These are phyloP conservation scores for Erucastrum elatum DNA, from an alignment of 345 rosid genomes.

Conservation along the genomic window DNA sequence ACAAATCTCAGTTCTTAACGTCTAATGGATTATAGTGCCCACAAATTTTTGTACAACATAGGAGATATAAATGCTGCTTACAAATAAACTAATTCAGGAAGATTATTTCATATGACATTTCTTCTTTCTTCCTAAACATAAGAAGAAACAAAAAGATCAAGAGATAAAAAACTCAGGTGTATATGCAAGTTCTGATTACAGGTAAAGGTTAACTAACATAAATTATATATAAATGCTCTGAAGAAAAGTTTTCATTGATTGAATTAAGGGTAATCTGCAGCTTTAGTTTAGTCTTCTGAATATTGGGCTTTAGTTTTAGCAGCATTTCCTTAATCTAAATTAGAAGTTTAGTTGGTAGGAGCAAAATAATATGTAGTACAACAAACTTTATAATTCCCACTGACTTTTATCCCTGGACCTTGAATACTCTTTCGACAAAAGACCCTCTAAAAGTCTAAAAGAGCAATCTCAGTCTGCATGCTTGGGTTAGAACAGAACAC, in stretches of 20 bases:
- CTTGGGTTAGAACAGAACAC: conserved; percentile 42
- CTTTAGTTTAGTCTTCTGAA: not conserved
- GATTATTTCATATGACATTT: not conserved
- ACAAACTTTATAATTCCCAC: not conserved
- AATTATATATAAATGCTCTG: not conserved
- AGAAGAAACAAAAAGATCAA: not conserved
- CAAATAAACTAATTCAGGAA: not conserved
- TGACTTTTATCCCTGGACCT: not conserved
- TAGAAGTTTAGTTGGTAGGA: not conserved
- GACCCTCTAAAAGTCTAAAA: conserved; percentile 34
- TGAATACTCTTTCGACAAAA: not conserved
- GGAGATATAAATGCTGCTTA: conserved; percentile 12
- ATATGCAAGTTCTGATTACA: not conserved
- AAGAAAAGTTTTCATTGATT: not conserved
- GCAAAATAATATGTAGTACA: not conserved
- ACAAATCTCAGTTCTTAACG: conserved; percentile 42
- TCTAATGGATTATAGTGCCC: conserved; percentile 24
- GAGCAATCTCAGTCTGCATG: conserved; percentile 60
- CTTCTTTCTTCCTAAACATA: conserved; percentile 2
- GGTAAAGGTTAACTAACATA: not conserved
- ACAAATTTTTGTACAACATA: conserved; percentile 22
- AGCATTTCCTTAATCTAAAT: not conserved
- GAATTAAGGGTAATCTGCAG: not conserved
- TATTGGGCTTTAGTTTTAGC: not conserved
- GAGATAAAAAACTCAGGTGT: not conserved